Evolutionary conservation across 768 basidiomycete species (phyloP), one percentile per base, ranked within the genome.

Genomic region (Cyathus striatus): DNA sequence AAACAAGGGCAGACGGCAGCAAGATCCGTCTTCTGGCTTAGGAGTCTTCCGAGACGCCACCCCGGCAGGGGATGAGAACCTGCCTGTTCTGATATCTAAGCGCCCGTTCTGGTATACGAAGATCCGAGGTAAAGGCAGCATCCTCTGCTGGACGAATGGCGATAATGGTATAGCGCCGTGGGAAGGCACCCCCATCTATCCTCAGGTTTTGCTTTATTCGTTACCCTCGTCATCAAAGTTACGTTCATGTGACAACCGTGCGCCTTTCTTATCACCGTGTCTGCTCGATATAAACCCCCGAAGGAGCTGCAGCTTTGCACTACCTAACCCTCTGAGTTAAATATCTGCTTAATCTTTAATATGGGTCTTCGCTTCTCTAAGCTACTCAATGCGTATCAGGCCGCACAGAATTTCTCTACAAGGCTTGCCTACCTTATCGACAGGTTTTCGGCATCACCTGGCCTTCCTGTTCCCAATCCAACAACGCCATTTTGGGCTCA

Each of bases 401-500:
- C 27, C 27, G 27, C 27, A 16, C 27, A 30, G 27, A 16, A 16
- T 30, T 12, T 36, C 35, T 36, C 35, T 18, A 10, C 13, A 18
- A 12, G 20, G 35, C 17, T 13, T 18, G 35, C 10, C 26, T 43
- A 44, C 4, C 49, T 69, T 27, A 45, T 60, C 30, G 48, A 46
- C 4, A 63, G 65, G 17, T 51, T 67, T 7, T 49, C 52, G 5
- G 26, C 21, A 47, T 67, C 77, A 26, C 83, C 85, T 1, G 77
- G 75, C 0, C 55, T 87, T 6, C 86, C 87, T 12, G 60, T 73
- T 2, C 53, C 63, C 2, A 68, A 75, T 44, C 75, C 82, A 2
- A 76, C 76, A 0, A 54, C 61, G 13, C 70, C 87, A 1, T 86
- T 81, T 53, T 90, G 86, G 86, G 73, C 72, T 5, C 53, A 69